phyloP scores from a whole-genome alignment of 805 yeast genomes.

The Komagataella pseudopastoris region DNA sequence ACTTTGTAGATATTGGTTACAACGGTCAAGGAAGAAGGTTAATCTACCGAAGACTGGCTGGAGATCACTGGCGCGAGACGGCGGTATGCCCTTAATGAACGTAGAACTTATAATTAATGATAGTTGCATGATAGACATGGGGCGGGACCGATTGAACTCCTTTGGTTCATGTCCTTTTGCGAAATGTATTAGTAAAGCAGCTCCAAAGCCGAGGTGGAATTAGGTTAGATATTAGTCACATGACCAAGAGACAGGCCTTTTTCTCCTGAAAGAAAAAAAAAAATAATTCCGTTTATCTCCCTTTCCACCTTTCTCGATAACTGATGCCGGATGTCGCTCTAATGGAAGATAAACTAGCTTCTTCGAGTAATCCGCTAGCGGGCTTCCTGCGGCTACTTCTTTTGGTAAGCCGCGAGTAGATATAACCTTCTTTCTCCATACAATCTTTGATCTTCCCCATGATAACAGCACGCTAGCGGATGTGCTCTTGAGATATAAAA shows the following conservation, averaged over 20 bases:
- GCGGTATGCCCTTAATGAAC: slow-evolving; percentile 58
- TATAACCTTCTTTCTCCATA: not conserved
- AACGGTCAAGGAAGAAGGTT: slow-evolving; percentile 31
- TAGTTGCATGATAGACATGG: not conserved
- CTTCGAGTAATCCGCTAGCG: not conserved
- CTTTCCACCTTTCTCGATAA: not conserved
- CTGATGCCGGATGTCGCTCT: not conserved
- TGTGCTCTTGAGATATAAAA: not conserved
- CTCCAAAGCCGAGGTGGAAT: not conserved
- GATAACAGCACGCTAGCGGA: not conserved
- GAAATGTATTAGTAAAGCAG: not conserved
- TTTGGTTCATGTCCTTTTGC: not conserved
- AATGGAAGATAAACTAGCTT: not conserved
- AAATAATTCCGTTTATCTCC: not conserved
- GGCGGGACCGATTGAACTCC: not conserved
- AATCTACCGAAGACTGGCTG: slow-evolving; percentile 35
- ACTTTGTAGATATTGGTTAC: slow-evolving; percentile 47
- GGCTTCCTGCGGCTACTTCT: not conserved
- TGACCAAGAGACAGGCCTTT: not conserved
- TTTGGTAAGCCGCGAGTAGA: not conserved
- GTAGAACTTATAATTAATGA: not conserved
- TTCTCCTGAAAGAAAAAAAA: no score
- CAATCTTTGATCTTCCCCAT: not conserved
- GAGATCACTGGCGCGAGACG: slow-evolving; percentile 59
- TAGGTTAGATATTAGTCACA: not conserved